phyloP scores from a whole-genome alignment of 331 rosid genomes.

The Malus hybrid region DNA sequence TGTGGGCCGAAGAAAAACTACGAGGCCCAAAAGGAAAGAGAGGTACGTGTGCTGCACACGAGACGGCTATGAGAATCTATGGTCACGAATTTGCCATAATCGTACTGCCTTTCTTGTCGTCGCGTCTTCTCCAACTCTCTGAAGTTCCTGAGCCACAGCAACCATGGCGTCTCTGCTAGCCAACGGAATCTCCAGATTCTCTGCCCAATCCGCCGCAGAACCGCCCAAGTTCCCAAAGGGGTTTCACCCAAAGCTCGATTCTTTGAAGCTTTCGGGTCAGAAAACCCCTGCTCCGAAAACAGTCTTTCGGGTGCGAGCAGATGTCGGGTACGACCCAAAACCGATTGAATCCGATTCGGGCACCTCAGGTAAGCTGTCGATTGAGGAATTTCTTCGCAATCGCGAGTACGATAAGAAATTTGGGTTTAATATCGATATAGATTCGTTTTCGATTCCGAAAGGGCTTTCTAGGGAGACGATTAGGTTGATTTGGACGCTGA shows the following conservation, averaged over 20 bases:
- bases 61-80: not conserved
- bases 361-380: slow-evolving; percentile 31
- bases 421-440: slow-evolving; percentile 63
- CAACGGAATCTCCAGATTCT: slow-evolving; percentile 49
- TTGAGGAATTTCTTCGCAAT: slow-evolving; percentile 67
- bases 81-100: slow-evolving; percentile 11
- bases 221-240: slow-evolving; percentile 24
- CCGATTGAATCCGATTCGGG: slow-evolving; percentile 19
- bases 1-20: too few relatives aligned
- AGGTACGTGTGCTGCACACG: slow-evolving; percentile 30
- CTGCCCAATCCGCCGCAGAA: slow-evolving; percentile 40
- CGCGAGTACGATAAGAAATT: slow-evolving; percentile 72
- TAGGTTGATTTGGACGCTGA: slow-evolving; percentile 47
- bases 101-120: not conserved
- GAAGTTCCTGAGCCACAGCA: not conserved
- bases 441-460: slow-evolving; percentile 71
- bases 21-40: not conserved
- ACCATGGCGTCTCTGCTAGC: slow-evolving; percentile 69
- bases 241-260: slow-evolving; percentile 19
- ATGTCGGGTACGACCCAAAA: slow-evolving; percentile 39
- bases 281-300: slow-evolving; percentile 16
- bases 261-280: slow-evolving; percentile 6
- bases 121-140: not conserved
- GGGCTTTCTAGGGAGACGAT: slow-evolving; percentile 60
- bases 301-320: slow-evolving; percentile 45